These are phyloP conservation scores for Triticum urartu DNA, from an alignment of 176 grass and related monocot species.

Conservation along the genomic window DNA sequence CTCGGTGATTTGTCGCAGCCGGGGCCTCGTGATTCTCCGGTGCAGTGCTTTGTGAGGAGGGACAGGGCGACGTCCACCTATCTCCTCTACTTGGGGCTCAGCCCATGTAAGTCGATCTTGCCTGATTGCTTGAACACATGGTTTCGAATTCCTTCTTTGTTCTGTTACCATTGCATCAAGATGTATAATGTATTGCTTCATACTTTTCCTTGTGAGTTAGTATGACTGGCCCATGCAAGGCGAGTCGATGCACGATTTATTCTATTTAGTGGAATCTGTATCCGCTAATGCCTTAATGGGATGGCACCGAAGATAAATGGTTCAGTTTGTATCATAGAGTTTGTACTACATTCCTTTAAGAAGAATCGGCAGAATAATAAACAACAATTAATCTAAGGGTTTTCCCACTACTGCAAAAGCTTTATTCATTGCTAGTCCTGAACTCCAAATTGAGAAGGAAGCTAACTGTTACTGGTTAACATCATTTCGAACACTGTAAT, in stretches of 20 bases:
- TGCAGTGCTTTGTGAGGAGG: slow-evolving; percentile 93
- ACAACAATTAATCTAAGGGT: background rate
- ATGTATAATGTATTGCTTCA: background rate
- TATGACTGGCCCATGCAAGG: background rate
- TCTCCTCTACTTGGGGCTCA: slow-evolving; percentile 85
- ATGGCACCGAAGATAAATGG: too few relatives aligned
- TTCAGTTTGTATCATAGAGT: background rate
- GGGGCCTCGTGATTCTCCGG: slow-evolving; percentile 67
- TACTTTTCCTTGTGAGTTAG: background rate
- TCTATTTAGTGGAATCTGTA: background rate
- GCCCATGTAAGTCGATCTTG: slow-evolving; percentile 67
- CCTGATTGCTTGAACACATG: background rate
- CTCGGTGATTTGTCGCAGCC: slow-evolving; percentile 51
- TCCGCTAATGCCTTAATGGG: background rate
- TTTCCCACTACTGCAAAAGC: background rate
- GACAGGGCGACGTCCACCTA: slow-evolving; percentile 83
- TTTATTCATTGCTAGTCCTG: background rate
- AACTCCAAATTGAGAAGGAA: slow-evolving; percentile 23
- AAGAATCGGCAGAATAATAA: background rate
- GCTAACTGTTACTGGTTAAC: background rate
- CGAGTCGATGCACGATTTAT: background rate
- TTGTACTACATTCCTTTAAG: background rate
- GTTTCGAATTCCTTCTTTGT: background rate
- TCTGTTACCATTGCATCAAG: background rate
- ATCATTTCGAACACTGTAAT: background rate